Conservation (phyloP, 2,329 filamentous ascomycete species). For the Zymoseptoria ardabiliae region DNA sequence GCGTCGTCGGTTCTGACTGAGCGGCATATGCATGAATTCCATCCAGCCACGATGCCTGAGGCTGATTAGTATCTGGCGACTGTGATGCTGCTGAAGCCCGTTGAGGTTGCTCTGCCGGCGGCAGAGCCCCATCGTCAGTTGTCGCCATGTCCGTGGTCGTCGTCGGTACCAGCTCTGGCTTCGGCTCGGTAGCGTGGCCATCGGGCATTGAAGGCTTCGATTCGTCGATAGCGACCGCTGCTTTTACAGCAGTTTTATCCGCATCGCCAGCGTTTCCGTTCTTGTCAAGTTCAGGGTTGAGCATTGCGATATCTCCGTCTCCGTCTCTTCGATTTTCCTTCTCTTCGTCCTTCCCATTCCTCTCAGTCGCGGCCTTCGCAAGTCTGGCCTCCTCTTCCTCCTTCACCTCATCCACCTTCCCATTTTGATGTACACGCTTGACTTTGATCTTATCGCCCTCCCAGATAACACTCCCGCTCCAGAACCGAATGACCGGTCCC, state of each 20-base stretch:
- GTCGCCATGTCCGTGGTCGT: slow-evolving; percentile 1
- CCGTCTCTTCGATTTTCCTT: slow-evolving; percentile 23
- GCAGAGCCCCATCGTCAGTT: neutral
- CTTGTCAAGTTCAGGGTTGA: neutral
- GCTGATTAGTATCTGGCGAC: slow-evolving; percentile 9
- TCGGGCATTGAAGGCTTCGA: neutral
- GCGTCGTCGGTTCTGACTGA: slow-evolving; percentile 17
- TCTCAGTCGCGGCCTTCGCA: slow-evolving; percentile 1
- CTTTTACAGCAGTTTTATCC: slow-evolving; percentile 3
- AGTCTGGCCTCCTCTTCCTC: slow-evolving; percentile 5
- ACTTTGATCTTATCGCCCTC: slow-evolving; percentile 65
- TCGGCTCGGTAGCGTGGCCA: too few relatives aligned
- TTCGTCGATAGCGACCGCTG: slow-evolving; percentile 2
- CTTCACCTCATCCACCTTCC: slow-evolving; percentile 22
- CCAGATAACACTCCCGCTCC: slow-evolving; percentile 86
- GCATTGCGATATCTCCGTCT: slow-evolving; percentile 38
- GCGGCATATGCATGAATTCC: slow-evolving; percentile 40
- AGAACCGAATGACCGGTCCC: slow-evolving; percentile 83
- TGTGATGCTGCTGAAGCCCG: slow-evolving; percentile 13
- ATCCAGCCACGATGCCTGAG: slow-evolving; percentile 31
- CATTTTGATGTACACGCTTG: slow-evolving; percentile 30
- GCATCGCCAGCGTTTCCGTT: slow-evolving; percentile 2
- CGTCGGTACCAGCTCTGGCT: neutral
- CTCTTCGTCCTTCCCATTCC: slow-evolving; percentile 2
- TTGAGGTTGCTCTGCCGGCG: slow-evolving; percentile 10